Evolutionary conservation across 2,329 filamentous ascomycete genomes (phyloP).

Genomic region (Aureobasidium lini): DNA sequence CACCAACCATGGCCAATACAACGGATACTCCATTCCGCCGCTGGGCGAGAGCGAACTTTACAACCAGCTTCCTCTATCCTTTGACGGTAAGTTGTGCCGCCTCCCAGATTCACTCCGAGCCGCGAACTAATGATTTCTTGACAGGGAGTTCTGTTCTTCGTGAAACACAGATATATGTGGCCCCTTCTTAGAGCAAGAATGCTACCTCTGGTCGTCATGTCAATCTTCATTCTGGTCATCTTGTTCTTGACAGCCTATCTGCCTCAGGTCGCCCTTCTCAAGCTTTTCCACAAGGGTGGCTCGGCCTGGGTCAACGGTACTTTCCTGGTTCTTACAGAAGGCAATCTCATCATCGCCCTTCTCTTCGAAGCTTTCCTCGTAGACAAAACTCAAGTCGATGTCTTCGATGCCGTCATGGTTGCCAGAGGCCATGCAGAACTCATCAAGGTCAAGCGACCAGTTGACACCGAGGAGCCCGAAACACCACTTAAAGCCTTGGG

Average conservation of each 20-base stretch:
- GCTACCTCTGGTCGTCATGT: slow-evolving; percentile 73
- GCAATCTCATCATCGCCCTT: slow-evolving; percentile 54
- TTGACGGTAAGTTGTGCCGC: slow-evolving; percentile 18
- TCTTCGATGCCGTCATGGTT: slow-evolving; percentile 76
- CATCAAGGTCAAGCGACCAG: slow-evolving; percentile 52
- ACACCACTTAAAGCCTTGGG: slow-evolving; percentile 74
- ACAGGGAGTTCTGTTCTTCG: slow-evolving; percentile 76
- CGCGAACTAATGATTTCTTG: neutral
- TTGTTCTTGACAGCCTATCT: slow-evolving; percentile 85
- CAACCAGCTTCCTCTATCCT: slow-evolving; percentile 27
- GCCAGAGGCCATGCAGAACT: slow-evolving; percentile 64
- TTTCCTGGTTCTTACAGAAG: slow-evolving; percentile 69
- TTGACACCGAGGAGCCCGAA: slow-evolving; percentile 62
- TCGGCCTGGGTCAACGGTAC: slow-evolving; percentile 86
- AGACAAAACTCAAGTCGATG: slow-evolving; percentile 69
- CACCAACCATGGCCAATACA: neutral
- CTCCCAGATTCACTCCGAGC: neutral
- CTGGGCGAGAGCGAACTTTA: slow-evolving; percentile 24
- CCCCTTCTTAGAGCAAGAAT: slow-evolving; percentile 72
- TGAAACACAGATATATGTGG: slow-evolving; percentile 68
- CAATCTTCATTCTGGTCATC: slow-evolving; percentile 71
- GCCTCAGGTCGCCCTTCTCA: slow-evolving; percentile 81
- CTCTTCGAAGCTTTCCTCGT: slow-evolving; percentile 46
- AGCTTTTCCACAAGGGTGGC: slow-evolving; percentile 72
- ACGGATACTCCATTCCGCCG: slow-evolving; percentile 6